Conservation (phyloP, 2,329 filamentous ascomycete genomes). For the Hirsutella minnesotensis region DNA sequence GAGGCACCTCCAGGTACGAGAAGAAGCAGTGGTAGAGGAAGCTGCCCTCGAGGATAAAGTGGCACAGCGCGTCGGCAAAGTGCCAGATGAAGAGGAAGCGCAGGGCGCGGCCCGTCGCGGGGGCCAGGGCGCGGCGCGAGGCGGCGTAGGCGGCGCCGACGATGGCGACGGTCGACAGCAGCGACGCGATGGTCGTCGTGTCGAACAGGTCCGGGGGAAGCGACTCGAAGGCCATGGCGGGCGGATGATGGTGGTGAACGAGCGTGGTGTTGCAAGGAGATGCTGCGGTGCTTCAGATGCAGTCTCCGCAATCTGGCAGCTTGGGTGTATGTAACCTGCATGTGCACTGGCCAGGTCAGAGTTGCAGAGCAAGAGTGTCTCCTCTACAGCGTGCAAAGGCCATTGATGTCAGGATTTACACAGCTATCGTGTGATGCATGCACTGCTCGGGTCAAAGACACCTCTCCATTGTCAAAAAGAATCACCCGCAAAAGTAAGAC, state of each 20-base stretch:
- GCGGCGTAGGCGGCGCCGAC: slow-evolving; percentile 33
- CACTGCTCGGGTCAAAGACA: too few relatives aligned
- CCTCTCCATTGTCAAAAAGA: not conserved
- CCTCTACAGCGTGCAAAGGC: too few relatives aligned
- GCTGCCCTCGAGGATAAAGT: slow-evolving; percentile 80
- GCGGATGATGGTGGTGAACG: not conserved
- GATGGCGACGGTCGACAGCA: slow-evolving; percentile 42
- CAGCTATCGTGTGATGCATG: too few relatives aligned
- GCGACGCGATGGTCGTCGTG: slow-evolving; percentile 45
- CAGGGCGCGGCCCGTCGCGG: slow-evolving; percentile 38
- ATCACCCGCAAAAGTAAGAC: too few relatives aligned
- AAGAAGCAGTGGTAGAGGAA: slow-evolving; percentile 95
- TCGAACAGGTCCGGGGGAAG: slow-evolving; percentile 48
- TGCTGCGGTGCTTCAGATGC: too few relatives aligned
- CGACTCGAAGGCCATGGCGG: slow-evolving; percentile 8
- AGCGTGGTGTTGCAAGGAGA: too few relatives aligned
- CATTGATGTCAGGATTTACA: too few relatives aligned
- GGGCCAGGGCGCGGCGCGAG: slow-evolving; percentile 35
- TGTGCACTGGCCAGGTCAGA: too few relatives aligned
- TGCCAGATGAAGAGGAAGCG: slow-evolving; percentile 91
- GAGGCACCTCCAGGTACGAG: slow-evolving; percentile 27
- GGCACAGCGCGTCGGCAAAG: slow-evolving; percentile 81
- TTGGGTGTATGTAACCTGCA: too few relatives aligned
- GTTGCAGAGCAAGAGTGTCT: too few relatives aligned
- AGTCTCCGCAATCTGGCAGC: too few relatives aligned